phyloP scores from a whole-genome alignment of 768 basidiomycete species.

The Rhizopogon roseolus region DNA sequence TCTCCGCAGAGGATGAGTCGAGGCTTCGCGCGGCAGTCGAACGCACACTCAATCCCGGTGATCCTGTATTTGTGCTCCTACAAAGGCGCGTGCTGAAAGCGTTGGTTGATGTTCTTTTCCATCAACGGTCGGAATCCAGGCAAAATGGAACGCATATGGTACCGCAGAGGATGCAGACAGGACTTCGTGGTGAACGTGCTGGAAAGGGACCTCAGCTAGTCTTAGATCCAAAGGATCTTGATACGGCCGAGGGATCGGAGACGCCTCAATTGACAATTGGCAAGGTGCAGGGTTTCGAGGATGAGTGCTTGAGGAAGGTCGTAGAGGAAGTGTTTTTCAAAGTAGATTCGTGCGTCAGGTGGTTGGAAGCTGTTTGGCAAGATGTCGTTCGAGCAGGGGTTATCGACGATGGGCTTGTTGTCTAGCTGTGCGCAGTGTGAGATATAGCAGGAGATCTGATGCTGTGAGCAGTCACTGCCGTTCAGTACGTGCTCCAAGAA shows the following conservation, averaged over 20 bases:
- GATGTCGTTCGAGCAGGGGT: slow-evolving; percentile 27
- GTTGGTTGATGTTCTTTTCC: slow-evolving; percentile 21
- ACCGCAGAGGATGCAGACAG: slow-evolving; percentile 28
- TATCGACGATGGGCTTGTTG: background rate
- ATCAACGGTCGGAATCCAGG: background rate
- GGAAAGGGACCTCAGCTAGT: slow-evolving; percentile 23
- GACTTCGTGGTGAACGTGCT: slow-evolving; percentile 17
- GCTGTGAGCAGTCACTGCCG: background rate
- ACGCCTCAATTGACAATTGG: background rate
- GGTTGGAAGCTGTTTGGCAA: slow-evolving; percentile 55
- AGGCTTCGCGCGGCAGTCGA: slow-evolving; percentile 56
- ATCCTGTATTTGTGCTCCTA: slow-evolving; percentile 64
- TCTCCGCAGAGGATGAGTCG: slow-evolving; percentile 41
- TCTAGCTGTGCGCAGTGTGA: background rate
- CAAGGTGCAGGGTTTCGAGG: slow-evolving; percentile 64
- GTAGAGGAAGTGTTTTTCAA: slow-evolving; percentile 36
- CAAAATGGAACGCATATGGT: background rate
- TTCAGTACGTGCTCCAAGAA: too few relatives aligned
- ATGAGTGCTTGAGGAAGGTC: slow-evolving; percentile 45
- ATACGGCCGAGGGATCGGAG: slow-evolving; percentile 1
- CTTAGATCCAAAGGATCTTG: slow-evolving; percentile 18
- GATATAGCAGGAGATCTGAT: too few relatives aligned
- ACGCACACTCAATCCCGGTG: slow-evolving; percentile 53
- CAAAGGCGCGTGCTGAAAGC: slow-evolving; percentile 52
- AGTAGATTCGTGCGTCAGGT: slow-evolving; percentile 39